Evolutionary conservation across 1,139 yeast species (phyloP), one percentile per base, ranked within the genome.

Genomic region (Torulaspora pretoriensis): DNA sequence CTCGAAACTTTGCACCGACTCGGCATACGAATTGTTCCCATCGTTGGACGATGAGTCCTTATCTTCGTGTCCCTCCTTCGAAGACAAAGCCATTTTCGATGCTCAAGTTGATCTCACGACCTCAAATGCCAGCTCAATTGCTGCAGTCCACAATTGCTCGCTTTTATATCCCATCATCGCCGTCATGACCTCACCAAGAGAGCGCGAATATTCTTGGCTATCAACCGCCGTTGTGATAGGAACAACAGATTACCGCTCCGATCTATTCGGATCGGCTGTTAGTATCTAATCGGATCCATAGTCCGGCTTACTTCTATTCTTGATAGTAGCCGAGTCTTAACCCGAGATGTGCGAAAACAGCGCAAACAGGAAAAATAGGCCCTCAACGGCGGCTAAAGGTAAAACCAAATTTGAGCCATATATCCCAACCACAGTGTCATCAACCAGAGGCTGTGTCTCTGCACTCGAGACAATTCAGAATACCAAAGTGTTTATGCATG

Each of bases 11-110:
- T 49, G 47, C 13, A 51, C 32, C 2, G 57, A 50, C 26, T 48
- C 53, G 16, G 57, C 62, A 33, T 51, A 57, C 8, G 63, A 57
- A 38, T 48, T 35, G 37, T 44, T 44, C 35, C 31, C 46, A 29
- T 42, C 42, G 13, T 44, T 39, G 35, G 43, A 38, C 29, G 41
- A 29, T 24, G 48, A 43, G 27, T 47, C 50, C 38, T 49, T 46
- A 32, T 44, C 45, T 38, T 45, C 49, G 30, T 39, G 39, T 24
- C 29, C 46, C 30, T 47, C 47, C 23, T 46, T 43, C 17, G 47
- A 45, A 26, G 52, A 45, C 52, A 48, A 44, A 16, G 40, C 35
- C 27, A 26, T 23, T 35, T 12, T 13, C 19, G 22, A 19, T 19
- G 22, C 22, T 19, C 22, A 19, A 19, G 22, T 19, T 19, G 22